Conservation (phyloP, 306 rosid genomes). For the Malus fusca region DNA sequence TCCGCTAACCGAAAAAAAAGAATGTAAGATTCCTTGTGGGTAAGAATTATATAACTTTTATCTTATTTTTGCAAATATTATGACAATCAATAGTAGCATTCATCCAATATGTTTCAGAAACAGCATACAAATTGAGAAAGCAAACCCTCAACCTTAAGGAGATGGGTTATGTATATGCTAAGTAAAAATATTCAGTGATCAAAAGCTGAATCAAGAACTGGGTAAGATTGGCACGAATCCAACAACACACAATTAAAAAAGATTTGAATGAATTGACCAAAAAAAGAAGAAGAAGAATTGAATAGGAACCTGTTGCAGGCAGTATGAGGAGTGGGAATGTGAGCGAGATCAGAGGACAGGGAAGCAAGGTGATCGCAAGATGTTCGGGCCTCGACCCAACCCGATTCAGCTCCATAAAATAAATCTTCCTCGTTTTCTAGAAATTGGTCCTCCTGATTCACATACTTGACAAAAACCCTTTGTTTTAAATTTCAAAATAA, state of each 20-base stretch:
- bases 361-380: slow-evolving; percentile 54
- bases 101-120: background rate
- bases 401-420: slow-evolving; percentile 45
- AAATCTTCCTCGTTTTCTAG: slow-evolving; percentile 40
- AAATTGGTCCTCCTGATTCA: slow-evolving; percentile 23
- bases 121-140: background rate
- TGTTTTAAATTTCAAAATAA: background rate
- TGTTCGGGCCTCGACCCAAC: slow-evolving; percentile 76
- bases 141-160: background rate
- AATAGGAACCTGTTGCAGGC: slow-evolving; percentile 46
- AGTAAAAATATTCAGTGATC: background rate
- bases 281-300: background rate
- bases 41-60: no score
- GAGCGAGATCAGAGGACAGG: slow-evolving; percentile 49
- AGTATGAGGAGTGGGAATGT: slow-evolving; percentile 54
- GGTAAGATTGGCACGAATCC: background rate
- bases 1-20: no score
- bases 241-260: background rate
- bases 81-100: background rate
- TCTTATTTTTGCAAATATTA: no score
- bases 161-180: background rate
- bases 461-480: background rate
- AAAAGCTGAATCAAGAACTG: background rate
- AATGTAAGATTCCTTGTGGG: no score
- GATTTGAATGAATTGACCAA: no score